Evolutionary conservation across 2,329 filamentous ascomycete genomes (phyloP).

Genomic region (Talaromyces sp.): DNA sequence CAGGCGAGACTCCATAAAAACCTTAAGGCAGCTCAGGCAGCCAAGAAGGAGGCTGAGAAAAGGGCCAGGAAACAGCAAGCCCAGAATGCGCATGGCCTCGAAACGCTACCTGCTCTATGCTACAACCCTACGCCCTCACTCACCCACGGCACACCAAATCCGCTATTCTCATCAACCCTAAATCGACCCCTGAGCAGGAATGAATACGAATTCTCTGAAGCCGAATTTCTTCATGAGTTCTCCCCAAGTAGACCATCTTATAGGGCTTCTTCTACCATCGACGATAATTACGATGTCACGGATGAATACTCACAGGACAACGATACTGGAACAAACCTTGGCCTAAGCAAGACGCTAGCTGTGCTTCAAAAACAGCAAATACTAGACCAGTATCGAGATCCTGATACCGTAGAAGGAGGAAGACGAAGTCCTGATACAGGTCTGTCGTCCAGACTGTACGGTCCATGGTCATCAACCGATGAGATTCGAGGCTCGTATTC

Average conservation of each 20-base stretch:
- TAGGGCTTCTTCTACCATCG: neutral
- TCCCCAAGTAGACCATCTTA: neutral
- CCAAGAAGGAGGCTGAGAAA: neutral
- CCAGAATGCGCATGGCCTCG: neutral
- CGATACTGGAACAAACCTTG: neutral
- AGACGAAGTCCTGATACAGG: neutral
- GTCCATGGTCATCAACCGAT: neutral
- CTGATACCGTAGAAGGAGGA: no score
- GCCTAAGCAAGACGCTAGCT: neutral
- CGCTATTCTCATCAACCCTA: neutral
- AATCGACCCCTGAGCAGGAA: neutral
- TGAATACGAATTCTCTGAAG: neutral
- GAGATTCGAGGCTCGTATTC: neutral
- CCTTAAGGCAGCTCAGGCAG: neutral
- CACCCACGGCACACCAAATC: neutral
- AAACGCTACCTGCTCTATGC: neutral
- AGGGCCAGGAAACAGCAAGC: neutral
- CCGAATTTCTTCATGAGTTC: neutral
- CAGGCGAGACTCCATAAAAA: neutral
- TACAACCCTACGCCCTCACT: neutral
- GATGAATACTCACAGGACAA: neutral
- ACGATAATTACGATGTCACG: neutral
- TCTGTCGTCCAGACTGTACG: neutral
- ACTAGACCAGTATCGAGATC: neutral
- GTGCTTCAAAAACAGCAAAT: neutral